Base-by-base conservation (phyloP, 768 basidiomycete species). In the Artomyces pyxidatus region DNA sequence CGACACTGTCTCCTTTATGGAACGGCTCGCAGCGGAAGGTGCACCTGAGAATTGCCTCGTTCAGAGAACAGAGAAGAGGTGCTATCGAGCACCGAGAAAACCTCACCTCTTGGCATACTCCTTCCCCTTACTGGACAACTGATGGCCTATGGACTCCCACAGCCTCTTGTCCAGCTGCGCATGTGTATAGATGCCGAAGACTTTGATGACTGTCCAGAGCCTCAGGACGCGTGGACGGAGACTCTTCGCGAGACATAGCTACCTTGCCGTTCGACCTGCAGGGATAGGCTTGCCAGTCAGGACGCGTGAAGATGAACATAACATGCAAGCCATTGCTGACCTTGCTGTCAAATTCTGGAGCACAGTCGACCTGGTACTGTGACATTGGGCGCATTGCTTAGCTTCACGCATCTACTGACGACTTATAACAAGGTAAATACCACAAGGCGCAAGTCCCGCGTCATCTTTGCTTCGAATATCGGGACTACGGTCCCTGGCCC, bases 391-490 rank as follows among this genome's bases (percentile, higher is more conserved):
- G 39, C 21, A n/a, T 30, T 7, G 6, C 28, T 12, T n/a, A 49
- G 12, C 17, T 10, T 11, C 10, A 2, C 17, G 22, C 17, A 22
- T 22, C 12, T 12, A 7, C 32, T 14, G 32, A 2, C 22, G 7
- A n/a, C n/a, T n/a, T n/a, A n/a, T n/a, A n/a, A n/a, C n/a, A 21
- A 14, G 17, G 16, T 21, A 45, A 51, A 16, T 16, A 55, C 54
- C 19, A 55, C 51, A 5, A 55, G 51, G n/a, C 54, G 54, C 10
- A 51, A 48, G 42, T 55, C 51, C 4, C 75, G 67, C 40, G 68
- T 73, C 57, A 85, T 78, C 59, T 83, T 85, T 0, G 85, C 85
- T 58, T 85, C 82, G 45, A 72, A 85, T 9, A 86, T 72, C 0
- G 83, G 80, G 3, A 85, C 62, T 1, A 73, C 73, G 12, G 62